Percentiles rank a stretch among this genome's conserved stretches.
Evolutionary conservation across 305 asterid species (phyloP).

Genomic region (Solanum hybrid): DNA sequence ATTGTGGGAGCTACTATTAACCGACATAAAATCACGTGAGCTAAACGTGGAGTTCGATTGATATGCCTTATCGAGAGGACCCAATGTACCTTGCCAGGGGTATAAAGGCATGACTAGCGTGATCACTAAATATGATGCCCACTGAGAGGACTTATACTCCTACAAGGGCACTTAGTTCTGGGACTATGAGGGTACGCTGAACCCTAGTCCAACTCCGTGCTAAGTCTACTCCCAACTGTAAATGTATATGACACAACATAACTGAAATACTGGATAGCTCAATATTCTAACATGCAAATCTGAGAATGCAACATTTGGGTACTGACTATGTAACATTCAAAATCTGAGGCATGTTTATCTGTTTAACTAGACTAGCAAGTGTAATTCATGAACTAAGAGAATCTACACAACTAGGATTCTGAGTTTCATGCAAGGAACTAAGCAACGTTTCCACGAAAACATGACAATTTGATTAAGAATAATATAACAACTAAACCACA

Average conservation of each 20-base stretch:
- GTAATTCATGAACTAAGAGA: background rate
- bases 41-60: background rate
- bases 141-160: background rate
- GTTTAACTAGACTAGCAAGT: background rate
- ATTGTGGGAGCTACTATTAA: background rate
- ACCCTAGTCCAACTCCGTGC: background rate
- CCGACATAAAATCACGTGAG: background rate
- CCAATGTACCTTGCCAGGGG: background rate
- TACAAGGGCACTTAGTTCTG: background rate
- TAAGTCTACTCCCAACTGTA: background rate
- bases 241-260: background rate
- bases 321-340: background rate
- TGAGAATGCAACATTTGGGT: background rate
- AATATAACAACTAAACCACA: background rate
- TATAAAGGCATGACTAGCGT: background rate
- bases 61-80: background rate
- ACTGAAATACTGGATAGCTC: background rate
- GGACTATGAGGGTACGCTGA: background rate
- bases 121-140: background rate
- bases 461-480: background rate
- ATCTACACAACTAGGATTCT: background rate
- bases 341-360: background rate
- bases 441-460: background rate
- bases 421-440: background rate
- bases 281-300: background rate